These are phyloP conservation scores for Sarocladium strictum DNA, from an alignment of 2,329 filamentous ascomycete species.

Conservation along the genomic window DNA sequence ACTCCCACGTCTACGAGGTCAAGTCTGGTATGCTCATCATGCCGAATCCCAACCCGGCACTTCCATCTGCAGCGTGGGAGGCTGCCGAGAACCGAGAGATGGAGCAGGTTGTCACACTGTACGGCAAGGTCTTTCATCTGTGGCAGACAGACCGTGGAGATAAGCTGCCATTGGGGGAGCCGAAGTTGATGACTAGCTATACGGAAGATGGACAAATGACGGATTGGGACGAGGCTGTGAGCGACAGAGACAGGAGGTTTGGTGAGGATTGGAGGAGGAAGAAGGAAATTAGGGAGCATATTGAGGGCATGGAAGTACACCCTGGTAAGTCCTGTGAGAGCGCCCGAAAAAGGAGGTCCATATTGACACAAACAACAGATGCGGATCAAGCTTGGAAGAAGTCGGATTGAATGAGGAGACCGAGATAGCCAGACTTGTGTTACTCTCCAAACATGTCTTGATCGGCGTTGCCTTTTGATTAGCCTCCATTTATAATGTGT, in stretches of 20 bases:
- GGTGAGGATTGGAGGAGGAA: conserved; percentile 39
- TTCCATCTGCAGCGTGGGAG: conserved; percentile 64
- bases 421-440: too few relatives aligned
- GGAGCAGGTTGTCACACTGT: conserved; percentile 66
- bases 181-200: conserved; percentile 49
- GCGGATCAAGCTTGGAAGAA: conserved; percentile 6
- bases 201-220: conserved; percentile 40
- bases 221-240: conserved; percentile 37
- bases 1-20: conserved; percentile 69
- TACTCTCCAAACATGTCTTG: too few relatives aligned
- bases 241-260: conserved; percentile 39
- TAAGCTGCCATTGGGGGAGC: conserved; percentile 43
- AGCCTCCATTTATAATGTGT: too few relatives aligned
- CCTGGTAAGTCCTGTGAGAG: conserved; percentile 22
- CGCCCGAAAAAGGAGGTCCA: not conserved
- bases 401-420: not conserved
- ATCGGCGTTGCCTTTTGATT: too few relatives aligned
- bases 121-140: conserved; percentile 80
- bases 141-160: conserved; percentile 81
- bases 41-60: conserved; percentile 46
- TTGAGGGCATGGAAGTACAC: conserved; percentile 36
- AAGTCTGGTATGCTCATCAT: conserved; percentile 77
- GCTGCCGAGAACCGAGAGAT: conserved; percentile 73
- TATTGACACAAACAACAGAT: not conserved
- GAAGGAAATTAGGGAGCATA: conserved; percentile 34